Evolutionary conservation across 2,329 filamentous ascomycete genomes (phyloP).

Genomic region (Phialocephala sp.): DNA sequence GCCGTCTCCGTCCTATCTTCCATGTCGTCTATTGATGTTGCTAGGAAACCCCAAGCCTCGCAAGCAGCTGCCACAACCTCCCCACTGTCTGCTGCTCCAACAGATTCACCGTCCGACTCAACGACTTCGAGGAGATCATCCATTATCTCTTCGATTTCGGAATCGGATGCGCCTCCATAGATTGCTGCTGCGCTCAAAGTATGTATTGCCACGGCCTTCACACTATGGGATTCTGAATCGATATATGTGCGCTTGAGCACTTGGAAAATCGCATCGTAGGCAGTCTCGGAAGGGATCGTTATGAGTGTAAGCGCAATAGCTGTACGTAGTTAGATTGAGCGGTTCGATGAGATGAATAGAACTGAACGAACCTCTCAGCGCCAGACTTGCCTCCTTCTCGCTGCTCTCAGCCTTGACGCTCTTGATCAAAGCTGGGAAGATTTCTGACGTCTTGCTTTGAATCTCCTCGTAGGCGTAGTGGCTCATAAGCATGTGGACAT

Average conservation of each 20-base stretch:
- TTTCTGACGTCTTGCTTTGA: constrained; percentile 56
- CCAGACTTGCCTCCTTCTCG: constrained; percentile 66
- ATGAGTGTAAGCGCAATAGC: constrained; percentile 68
- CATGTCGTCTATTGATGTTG: constrained; percentile 69
- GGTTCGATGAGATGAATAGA: neutral
- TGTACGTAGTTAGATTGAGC: constrained; percentile 33
- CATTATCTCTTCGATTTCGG: constrained; percentile 68
- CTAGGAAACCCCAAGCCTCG: constrained; percentile 72
- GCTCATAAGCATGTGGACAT: constrained; percentile 63
- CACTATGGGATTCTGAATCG: constrained; percentile 59
- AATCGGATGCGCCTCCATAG: constrained; percentile 68
- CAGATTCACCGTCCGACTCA: constrained; percentile 68
- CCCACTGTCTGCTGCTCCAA: constrained; percentile 66
- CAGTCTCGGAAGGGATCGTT: constrained; percentile 62
- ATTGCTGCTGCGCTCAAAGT: constrained; percentile 65
- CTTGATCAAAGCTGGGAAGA: constrained; percentile 64
- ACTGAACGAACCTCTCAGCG: constrained; percentile 57
- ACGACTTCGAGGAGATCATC: constrained; percentile 70
- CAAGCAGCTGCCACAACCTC: constrained; percentile 68
- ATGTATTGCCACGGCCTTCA: constrained; percentile 72
- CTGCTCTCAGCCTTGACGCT: constrained; percentile 67
- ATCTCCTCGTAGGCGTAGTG: constrained; percentile 68
- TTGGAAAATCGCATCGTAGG: constrained; percentile 63
- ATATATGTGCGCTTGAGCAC: constrained; percentile 64
- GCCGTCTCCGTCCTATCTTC: constrained; percentile 67